Evolutionary conservation across 768 basidiomycete genomes (phyloP).

Genomic region (Tephrocybe rancida): DNA sequence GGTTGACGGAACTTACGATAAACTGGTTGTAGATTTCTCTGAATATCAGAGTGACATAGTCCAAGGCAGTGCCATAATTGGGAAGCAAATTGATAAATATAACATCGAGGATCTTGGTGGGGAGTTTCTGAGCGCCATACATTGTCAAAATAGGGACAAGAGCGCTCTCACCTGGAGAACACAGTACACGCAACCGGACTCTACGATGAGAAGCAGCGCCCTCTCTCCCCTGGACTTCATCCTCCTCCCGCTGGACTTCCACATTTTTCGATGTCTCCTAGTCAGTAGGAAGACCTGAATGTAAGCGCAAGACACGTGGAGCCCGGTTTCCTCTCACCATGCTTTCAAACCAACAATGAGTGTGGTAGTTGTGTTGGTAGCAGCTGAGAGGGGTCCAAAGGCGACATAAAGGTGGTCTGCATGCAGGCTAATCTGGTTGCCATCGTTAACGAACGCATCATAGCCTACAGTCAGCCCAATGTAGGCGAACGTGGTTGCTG

Average conservation of each 20-base stretch:
- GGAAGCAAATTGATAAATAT: background rate
- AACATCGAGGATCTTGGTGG: background rate
- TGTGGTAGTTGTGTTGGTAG: background rate
- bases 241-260: background rate
- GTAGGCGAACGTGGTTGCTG: background rate
- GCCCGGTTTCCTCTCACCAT: background rate
- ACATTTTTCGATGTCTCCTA: background rate
- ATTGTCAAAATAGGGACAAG: background rate
- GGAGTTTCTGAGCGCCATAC: background rate
- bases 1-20: background rate
- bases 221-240: background rate
- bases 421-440: background rate
- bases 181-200: background rate
- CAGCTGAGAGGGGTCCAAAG: background rate
- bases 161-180: background rate
- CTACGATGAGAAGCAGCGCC: background rate
- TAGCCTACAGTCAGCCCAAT: background rate
- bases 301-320: background rate
- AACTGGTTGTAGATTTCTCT: background rate
- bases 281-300: background rate
- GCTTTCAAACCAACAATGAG: background rate
- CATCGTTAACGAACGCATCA: background rate
- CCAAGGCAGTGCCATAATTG: background rate
- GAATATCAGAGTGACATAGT: background rate
- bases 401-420: background rate